Evolutionary conservation across 331 rosid species (phyloP).

Genomic region (Quercus lobata): DNA sequence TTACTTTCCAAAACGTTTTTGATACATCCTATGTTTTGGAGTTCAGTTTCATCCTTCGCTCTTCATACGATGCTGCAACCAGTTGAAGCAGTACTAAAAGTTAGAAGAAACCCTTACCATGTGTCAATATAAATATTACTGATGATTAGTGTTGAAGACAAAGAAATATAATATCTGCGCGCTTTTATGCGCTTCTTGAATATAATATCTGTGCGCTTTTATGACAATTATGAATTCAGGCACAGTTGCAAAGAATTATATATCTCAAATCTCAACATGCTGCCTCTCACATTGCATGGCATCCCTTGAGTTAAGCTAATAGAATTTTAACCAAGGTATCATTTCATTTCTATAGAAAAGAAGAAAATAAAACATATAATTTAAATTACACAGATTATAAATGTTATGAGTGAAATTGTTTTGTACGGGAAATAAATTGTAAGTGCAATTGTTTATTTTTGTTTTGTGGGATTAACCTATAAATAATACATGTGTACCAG

Average conservation of each 20-base stretch:
- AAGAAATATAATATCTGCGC: not conserved
- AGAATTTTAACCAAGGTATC: not conserved
- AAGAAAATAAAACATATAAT: not conserved
- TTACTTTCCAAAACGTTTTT: not conserved
- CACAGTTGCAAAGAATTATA: not conserved
- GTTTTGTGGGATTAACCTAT: too few species aligned
- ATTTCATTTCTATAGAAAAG: not conserved
- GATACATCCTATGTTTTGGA: not conserved
- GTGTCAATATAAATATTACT: not conserved
- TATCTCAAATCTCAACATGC: not conserved
- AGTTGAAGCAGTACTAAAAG: conserved; percentile 20
- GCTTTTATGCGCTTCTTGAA: too few species aligned
- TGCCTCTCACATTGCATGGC: not conserved
- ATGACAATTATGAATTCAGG: not conserved
- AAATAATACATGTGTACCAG: too few species aligned
- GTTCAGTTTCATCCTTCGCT: conserved; percentile 64
- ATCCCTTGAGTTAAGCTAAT: not conserved
- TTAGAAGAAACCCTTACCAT: not conserved
- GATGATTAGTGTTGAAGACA: not conserved
- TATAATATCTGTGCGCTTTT: not conserved
- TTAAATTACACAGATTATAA: too few species aligned
- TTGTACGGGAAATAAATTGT: too few species aligned
- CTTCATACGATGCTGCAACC: conserved; percentile 82
- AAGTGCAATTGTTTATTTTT: too few species aligned
- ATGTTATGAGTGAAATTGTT: too few species aligned